A percentile compares a stretch with the other conserved stretches of the same genome.
Conservation (phyloP, 306 rosid genomes). For the Lathyrus sativus region DNA sequence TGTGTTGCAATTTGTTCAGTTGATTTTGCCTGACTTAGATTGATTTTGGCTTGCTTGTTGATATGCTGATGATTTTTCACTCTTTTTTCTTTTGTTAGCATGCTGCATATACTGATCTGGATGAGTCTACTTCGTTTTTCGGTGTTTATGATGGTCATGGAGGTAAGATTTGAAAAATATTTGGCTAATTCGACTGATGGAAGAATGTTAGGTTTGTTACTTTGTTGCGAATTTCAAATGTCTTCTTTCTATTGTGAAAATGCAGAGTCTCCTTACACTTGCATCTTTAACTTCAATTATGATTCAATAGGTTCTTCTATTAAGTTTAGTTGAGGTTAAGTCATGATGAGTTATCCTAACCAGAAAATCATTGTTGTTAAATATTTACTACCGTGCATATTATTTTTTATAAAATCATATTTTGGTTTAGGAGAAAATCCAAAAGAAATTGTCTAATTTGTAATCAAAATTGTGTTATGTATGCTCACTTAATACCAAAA, state of each 20-base stretch:
- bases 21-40: constrained; percentile 4
- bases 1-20: constrained; percentile 16
- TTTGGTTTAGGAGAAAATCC: not conserved
- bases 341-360: no score
- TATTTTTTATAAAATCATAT: no score
- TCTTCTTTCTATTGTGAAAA: constrained; percentile 5
- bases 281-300: not conserved
- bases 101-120: constrained; percentile 92
- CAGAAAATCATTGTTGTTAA: no score
- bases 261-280: not conserved
- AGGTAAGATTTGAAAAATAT: constrained; percentile 61
- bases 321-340: no score
- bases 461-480: constrained; percentile 14
- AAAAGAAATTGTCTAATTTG: constrained; percentile 14
- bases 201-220: constrained; percentile 29
- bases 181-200: constrained; percentile 26
- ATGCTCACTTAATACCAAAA: constrained; percentile 40
- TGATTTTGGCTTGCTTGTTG: constrained; percentile 17
- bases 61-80: constrained; percentile 32
- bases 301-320: not conserved
- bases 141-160: constrained; percentile 99
- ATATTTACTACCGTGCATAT: constrained; percentile 5
- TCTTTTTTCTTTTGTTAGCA: constrained; percentile 60
- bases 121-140: constrained; percentile 82
- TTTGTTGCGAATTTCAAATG: constrained; percentile 1